Evolutionary conservation across 371 early-diverging fungal genomes (phyloP).

Genomic region (Actinomucor elegans): DNA sequence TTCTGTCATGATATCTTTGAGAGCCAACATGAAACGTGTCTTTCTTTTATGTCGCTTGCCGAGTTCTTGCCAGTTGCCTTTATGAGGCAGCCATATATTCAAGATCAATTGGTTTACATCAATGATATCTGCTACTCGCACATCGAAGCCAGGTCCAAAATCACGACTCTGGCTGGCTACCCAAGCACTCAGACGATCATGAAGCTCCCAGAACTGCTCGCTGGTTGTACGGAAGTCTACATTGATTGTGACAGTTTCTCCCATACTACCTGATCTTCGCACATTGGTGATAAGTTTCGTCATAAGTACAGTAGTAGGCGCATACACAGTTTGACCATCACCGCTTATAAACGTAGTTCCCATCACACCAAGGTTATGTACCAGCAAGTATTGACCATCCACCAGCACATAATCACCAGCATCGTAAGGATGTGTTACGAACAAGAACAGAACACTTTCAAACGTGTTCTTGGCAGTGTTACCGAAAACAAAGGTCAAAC

Average conservation of each 20-base stretch:
- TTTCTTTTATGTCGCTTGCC: conserved; percentile 59
- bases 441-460: conserved; percentile 62
- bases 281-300: conserved; percentile 74
- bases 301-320: conserved; percentile 70
- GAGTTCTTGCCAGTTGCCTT: conserved; percentile 73
- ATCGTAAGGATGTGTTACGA: conserved; percentile 59
- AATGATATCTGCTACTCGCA: conserved; percentile 58
- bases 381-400: conserved; percentile 60
- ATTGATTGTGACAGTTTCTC: conserved; percentile 56
- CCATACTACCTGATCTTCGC: conserved; percentile 63
- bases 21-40: conserved; percentile 58
- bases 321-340: conserved; percentile 74
- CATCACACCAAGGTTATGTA: conserved; percentile 71
- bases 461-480: conserved; percentile 60
- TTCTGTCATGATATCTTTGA: conserved; percentile 56
- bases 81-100: conserved; percentile 60
- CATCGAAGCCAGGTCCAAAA: conserved; percentile 55
- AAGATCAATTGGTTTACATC: conserved; percentile 52
- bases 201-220: conserved; percentile 50
- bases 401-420: conserved; percentile 75
- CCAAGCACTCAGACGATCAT: conserved; percentile 55
- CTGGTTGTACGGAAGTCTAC: conserved; percentile 64
- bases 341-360: conserved; percentile 64
- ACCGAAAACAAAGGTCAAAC: conserved; percentile 62
- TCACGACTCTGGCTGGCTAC: conserved; percentile 60